Percentiles rank a stretch among this genome's conserved stretches.
phyloP scores from a whole-genome alignment of 139 green algal species.

The Chlorella sp. region DNA sequence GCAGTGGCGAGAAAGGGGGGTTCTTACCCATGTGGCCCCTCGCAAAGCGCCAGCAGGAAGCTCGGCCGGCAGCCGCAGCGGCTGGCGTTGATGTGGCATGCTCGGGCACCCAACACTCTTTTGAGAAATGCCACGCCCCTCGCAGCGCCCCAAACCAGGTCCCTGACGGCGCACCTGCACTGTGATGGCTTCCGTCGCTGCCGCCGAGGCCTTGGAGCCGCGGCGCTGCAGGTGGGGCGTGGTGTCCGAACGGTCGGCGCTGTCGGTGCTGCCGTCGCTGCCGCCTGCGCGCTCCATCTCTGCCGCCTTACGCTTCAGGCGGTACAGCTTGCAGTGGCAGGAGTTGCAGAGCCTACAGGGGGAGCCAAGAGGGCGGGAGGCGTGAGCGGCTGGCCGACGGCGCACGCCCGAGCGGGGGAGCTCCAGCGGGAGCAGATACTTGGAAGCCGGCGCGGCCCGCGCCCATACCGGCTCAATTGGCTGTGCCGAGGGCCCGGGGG shows the following conservation, averaged over 20 bases:
- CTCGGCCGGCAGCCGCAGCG: no score
- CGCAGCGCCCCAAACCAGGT: no score
- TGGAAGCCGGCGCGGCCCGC: not conserved
- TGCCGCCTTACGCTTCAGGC: not conserved
- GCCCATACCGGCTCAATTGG: not conserved
- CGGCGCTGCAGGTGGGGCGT: no score
- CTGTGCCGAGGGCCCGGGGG: no score
- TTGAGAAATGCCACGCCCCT: no score
- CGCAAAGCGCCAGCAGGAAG: no score
- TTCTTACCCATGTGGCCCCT: no score
- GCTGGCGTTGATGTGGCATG: no score
- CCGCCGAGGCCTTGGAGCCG: not conserved
- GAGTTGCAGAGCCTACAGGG: conserved; percentile 19
- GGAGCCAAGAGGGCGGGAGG: no score
- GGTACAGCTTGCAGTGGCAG: conserved; percentile 22
- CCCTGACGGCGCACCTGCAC: not conserved
- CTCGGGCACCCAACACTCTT: no score
- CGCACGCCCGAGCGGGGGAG: not conserved
- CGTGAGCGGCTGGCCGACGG: not conserved
- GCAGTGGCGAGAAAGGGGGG: no score
- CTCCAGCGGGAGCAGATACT: not conserved
- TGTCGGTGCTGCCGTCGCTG: conserved; percentile 3
- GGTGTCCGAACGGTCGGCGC: no score
- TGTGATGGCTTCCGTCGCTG: not conserved
- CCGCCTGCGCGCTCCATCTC: not conserved